These are phyloP conservation scores for Paramecium sonneborni DNA, from an alignment of 73 alveolate genomes.

Conservation along the genomic window DNA sequence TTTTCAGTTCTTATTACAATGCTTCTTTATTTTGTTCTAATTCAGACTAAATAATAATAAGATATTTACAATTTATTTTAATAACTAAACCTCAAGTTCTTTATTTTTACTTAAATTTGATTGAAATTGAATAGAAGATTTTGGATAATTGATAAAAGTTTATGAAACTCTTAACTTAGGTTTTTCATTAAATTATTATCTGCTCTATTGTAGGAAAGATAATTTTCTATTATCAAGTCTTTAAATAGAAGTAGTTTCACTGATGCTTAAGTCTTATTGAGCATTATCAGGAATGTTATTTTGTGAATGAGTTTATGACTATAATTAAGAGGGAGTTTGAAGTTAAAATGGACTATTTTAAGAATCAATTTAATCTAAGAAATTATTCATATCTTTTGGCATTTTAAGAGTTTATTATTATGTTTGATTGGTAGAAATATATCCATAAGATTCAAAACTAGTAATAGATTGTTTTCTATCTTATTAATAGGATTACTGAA, in stretches of 20 bases:
- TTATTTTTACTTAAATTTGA: neutral
- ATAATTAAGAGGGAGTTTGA: neutral
- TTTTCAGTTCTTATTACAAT: neutral
- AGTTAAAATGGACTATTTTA: neutral
- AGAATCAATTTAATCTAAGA: neutral
- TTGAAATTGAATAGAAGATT: neutral
- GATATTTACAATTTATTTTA: neutral
- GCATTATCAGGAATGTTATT: neutral
- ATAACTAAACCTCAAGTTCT: neutral
- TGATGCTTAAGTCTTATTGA: neutral
- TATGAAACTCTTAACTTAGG: conserved; percentile 15
- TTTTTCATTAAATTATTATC: neutral
- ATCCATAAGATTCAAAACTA: neutral
- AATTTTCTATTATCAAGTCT: neutral
- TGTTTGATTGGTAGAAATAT: neutral
- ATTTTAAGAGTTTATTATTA: neutral
- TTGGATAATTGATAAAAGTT: neutral
- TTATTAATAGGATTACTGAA: neutral
- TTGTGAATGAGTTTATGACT: neutral
- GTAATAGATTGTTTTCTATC: neutral
- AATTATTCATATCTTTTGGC: neutral
- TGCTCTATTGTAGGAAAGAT: neutral
- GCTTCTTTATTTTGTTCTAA: neutral
- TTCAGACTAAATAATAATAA: neutral
- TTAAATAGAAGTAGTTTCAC: neutral